Evolutionary conservation across 371 early-diverging fungal species (phyloP).

Genomic region (Mortierella sp.): DNA sequence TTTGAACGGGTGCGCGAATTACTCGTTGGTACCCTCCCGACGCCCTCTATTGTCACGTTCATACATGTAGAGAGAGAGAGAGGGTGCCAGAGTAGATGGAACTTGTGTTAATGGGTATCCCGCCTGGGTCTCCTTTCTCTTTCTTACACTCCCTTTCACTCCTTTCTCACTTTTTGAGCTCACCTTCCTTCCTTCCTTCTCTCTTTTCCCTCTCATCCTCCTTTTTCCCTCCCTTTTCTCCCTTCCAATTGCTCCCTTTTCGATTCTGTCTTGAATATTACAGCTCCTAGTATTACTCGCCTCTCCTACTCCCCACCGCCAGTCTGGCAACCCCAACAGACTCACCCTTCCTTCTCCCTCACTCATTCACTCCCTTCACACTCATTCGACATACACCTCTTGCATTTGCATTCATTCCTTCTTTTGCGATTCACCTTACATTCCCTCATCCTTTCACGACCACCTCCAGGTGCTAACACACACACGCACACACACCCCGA

Average conservation of each 20-base stretch:
- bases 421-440: not conserved
- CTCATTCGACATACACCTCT: not conserved
- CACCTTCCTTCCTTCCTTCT: not conserved
- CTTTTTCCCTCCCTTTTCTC: not conserved
- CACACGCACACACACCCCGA: not conserved
- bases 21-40: not conserved
- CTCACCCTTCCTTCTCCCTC: not conserved
- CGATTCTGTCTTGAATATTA: not conserved
- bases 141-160: not conserved
- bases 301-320: not conserved
- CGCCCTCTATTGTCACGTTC: not conserved
- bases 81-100: no score
- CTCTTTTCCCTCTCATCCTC: not conserved
- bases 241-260: not conserved
- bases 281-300: not conserved
- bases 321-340: not conserved
- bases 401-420: not conserved
- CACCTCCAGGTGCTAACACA: not conserved
- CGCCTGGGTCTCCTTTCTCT: not conserved
- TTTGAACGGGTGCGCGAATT: not conserved
- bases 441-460: not conserved
- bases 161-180: not conserved
- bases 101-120: not conserved
- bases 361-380: not conserved
- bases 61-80: not conserved